Evolutionary conservation across 345 rosid genomes (phyloP), one percentile per base, ranked within the genome.

Genomic region (Hibiscus syriacus): DNA sequence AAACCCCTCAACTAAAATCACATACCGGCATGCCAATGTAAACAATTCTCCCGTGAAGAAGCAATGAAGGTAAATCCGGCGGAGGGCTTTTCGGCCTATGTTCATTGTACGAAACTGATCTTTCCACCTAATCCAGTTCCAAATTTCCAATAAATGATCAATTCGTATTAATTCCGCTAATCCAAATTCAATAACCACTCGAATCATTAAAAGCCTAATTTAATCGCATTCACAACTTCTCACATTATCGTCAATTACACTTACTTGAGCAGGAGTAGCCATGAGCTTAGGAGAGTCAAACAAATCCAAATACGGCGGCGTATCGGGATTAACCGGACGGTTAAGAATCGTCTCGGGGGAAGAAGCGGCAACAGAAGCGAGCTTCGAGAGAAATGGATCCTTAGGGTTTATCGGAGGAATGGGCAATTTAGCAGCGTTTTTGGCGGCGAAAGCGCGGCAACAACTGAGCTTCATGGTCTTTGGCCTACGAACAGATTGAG

Each of bases 21-120:
- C 89, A 79, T 72, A 93, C 98, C 41, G 96, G 98, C 94, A 90
- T 87, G 68, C 97, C 96, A 73, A 93, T 87, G 78, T 86, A 90
- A 64, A 93, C 92, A 0, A 90, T 87, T 67, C 98, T 85, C 12
- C 85, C 87, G 52, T 89, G 75, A 55, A 89, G 89, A 72, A 93
- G 89, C 76, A 87, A 73, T 6, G 98, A 88, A 0, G 96, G 92
- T 49, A 88, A 80, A 67, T 90, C 98, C 0, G 97, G 97, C 17
- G 93, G 96, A 5, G 93, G 91, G 64, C 73, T 76, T 65, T 80
- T 81, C 3, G 90, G 88, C 75, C 86, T 45, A 60, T 75, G 89
- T 70, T 82, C 90, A 59, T 81, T 77, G 58, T 86, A 84, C 0
- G 86, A 76, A 41, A 77, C 91, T 3, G 92, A 87, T 74, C 89